Evolutionary conservation across 108 stramenopile species (phyloP), one percentile per base, ranked within the genome.

Genomic region (Cyclotella choctawhatcheeana): DNA sequence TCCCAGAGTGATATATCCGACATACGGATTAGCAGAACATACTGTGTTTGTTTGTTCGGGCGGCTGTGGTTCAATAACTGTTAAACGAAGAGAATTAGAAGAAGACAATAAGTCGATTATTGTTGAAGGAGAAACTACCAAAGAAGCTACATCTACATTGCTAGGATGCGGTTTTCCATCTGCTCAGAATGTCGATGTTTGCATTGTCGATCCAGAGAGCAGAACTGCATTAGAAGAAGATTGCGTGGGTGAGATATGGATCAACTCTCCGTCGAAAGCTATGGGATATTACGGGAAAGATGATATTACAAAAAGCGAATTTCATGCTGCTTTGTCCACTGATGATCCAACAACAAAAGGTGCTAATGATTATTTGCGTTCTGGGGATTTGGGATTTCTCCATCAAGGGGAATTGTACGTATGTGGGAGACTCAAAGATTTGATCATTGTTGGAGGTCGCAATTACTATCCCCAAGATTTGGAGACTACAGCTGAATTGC

Each of bases 391-490:
- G 27, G 99, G 98, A 5, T 99, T 99, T 73, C 14, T 99, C 18
- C 89, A 97, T 75, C 64, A 93, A 0, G 85, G 81, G 2, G 97
- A 99, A 73, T 81, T 99, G 14, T 99, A 97, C 79, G 89, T 99
- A 64, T 94, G 93, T 64, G 97, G 97, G 13, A 84, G 98, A 51
- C 73, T 94, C 26, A 99, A 99, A 83, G 99, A 99, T 85, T 83
- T 99, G 47, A 95, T 99, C 67, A 99, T 99, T 64, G 86, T 99
- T 14, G 87, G 96, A 10, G 99, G 99, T 2, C 73, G 97, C 18
- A 99, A 99, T 74, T 96, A 99, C 63, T 99, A 98, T 74, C 99
- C 99, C 2, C 98, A 99, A 75, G 99, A 99, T 74, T 80, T 99
- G 8, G 99, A 99, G 74, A 87, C 89, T 22, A 92, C 97, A 16